These are phyloP conservation scores for Cyberlindnera suaveolens DNA, from an alignment of 805 yeast genomes.

Conservation along the genomic window DNA sequence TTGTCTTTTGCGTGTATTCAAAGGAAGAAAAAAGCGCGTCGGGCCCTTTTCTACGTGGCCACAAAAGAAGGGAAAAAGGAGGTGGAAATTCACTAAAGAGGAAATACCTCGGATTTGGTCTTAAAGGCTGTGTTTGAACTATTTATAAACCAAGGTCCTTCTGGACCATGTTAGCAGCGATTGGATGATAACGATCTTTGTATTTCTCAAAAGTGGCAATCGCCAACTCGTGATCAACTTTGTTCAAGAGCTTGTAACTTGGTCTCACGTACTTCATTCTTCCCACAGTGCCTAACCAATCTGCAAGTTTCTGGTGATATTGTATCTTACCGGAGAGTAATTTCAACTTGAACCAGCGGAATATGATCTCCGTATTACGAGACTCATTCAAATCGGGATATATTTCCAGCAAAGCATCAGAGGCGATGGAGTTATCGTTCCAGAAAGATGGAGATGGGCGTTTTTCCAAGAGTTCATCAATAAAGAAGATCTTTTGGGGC, in stretches of 20 bases:
- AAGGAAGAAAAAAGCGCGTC: constrained; percentile 1
- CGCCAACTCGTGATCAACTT: constrained; percentile 63
- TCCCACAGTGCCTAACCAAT: constrained; percentile 88
- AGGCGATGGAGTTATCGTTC: constrained; percentile 27
- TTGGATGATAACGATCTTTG: constrained; percentile 70
- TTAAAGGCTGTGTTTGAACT: too few relatives aligned
- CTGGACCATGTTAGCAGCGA: constrained; percentile 73
- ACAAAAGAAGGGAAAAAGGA: background rate
- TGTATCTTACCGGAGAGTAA: constrained; percentile 44
- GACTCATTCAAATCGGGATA: constrained; percentile 40
- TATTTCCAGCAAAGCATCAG: constrained; percentile 28
- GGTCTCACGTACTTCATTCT: constrained; percentile 95
- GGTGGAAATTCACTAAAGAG: background rate
- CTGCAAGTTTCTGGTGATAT: constrained; percentile 51
- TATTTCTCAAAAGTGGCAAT: constrained; percentile 53
- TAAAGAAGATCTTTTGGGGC: constrained; percentile 72
- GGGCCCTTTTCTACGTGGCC: background rate
- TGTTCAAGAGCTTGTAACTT: constrained; percentile 59
- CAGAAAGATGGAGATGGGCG: constrained; percentile 38
- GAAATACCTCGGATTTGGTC: background rate
- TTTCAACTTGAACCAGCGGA: constrained; percentile 70
- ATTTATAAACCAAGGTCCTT: constrained; percentile 58
- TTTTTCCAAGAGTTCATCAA: constrained; percentile 55
- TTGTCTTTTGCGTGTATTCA: background rate
- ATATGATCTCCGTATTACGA: constrained; percentile 73